Evolutionary conservation across 495 filamentous ascomycete genomes (phyloP).

Genomic region (Lasiosphaeria ovina): DNA sequence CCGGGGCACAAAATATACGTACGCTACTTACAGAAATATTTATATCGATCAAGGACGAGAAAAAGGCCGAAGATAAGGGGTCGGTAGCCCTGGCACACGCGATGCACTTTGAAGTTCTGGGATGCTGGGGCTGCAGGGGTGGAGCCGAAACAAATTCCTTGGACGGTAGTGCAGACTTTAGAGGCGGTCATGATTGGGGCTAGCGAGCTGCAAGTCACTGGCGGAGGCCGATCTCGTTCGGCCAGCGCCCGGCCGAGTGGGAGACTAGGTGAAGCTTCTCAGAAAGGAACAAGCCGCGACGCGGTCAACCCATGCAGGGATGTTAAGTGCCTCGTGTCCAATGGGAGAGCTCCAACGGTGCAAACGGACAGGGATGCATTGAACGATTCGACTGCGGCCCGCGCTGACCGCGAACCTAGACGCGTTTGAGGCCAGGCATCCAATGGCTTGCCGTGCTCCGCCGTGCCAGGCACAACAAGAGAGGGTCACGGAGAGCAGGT

Average conservation of each 20-base stretch:
- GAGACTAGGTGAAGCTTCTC: constrained; percentile 16
- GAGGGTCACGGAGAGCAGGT: constrained; percentile 11
- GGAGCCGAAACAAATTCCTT: not conserved
- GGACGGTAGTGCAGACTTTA: no score
- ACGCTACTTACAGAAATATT: not conserved
- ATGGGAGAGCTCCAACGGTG: constrained; percentile 30
- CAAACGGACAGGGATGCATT: constrained; percentile 18
- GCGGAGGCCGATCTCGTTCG: constrained; percentile 6
- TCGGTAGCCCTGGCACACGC: not conserved
- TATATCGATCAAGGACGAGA: not conserved
- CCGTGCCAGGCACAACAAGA: constrained; percentile 19
- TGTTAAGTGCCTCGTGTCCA: constrained; percentile 35
- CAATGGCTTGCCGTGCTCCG: constrained; percentile 18
- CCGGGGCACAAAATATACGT: not conserved
- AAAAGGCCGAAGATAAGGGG: not conserved
- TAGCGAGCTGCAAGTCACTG: constrained; percentile 18
- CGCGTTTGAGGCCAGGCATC: constrained; percentile 25
- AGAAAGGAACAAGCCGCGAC: constrained; percentile 19
- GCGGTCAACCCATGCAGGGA: constrained; percentile 31
- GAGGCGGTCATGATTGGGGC: not conserved
- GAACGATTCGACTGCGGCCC: constrained; percentile 14
- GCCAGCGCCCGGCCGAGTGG: constrained; percentile 1
- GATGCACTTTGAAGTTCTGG: not conserved
- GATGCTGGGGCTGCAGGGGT: not conserved
- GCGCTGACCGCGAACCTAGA: constrained; percentile 20